Evolutionary conservation across 2,329 filamentous ascomycete species (phyloP).

Genomic region (Scopulariopsis brevicaulis): DNA sequence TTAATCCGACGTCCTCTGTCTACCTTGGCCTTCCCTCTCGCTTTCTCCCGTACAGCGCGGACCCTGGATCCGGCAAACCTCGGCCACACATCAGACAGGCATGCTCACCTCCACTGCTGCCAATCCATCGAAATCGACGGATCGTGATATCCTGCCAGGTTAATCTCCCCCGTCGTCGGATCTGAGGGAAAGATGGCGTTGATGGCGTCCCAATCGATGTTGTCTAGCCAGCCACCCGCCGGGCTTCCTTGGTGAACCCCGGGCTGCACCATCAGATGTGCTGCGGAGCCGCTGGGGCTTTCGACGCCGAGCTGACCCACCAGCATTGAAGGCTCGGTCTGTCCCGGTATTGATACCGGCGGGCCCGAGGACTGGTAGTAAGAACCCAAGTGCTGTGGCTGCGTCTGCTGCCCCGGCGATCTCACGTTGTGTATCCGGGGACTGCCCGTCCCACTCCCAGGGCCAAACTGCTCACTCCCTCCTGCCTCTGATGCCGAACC

Average conservation of each 20-base stretch:
- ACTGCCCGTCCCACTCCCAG: background rate
- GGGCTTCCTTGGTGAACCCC: background rate
- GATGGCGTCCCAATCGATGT: conserved; percentile 48
- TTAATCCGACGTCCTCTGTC: background rate
- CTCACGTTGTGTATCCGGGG: background rate
- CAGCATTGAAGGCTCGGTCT: background rate
- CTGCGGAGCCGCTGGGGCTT: background rate
- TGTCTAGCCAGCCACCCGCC: conserved; percentile 21
- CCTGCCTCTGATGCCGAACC: background rate
- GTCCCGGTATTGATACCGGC: background rate
- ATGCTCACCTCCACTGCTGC: conserved; percentile 8
- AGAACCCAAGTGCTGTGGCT: background rate
- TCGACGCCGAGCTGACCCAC: conserved; percentile 6
- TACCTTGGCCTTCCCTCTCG: background rate
- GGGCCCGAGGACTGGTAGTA: background rate
- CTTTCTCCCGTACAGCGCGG: background rate
- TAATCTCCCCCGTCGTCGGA: conserved; percentile 24
- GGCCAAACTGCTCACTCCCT: background rate
- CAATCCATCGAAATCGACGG: conserved; percentile 20
- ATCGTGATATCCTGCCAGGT: conserved; percentile 24
- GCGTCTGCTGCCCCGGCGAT: background rate
- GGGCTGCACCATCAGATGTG: background rate
- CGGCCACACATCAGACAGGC: background rate
- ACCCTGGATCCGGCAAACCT: background rate
- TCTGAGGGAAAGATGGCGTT: conserved; percentile 24